Base-by-base conservation (phyloP, 2,329 filamentous ascomycete species). In the Tolypocladium sp. region DNA sequence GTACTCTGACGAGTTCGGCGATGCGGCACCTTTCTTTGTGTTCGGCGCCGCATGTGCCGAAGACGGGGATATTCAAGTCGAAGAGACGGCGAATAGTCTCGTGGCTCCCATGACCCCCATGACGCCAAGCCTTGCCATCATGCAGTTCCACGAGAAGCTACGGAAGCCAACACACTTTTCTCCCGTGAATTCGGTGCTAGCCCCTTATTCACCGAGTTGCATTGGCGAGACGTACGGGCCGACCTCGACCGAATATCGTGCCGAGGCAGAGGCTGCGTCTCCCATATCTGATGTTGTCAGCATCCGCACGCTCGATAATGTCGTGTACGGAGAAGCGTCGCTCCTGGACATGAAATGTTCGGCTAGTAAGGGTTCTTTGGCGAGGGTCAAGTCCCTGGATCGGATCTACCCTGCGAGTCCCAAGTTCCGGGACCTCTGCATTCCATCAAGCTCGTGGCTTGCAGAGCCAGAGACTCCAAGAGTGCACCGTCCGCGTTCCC, bases 21-120 rank as follows among this genome's bases (percentile, higher is more conserved):
- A 79, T 35, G 68, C 72, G 1, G 73, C 77, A 1, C 78, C 78
- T 1, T 81, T 80, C 61, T 78, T 77, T 61, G 73, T 81, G 37
- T 81, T 81, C 62, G 79, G 78, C 1, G 70, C 73, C 35, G 7
- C 20, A 2, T 67, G 66, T 15, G 52, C 58, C n/a, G 65, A 64
- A 4, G 67, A 69, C 20, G 57, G 57, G 7, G 64, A 65, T n/a
- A 65, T 61, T 33, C 40, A 59, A 2, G 52, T 54, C 35, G 63
- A 64, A 2, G 66, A 22, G 10, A 6, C 30, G 20, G 20, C 10
- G 49, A n/a, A 68, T 10, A 22, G 38, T 2, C 41, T 35, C n/a
- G 62, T 64, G 25, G 61, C 60, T 27, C 56, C 60, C 13, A 59
- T 61, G 44, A 61, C 63, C 1, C 61, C 64, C 12, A 63, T 62